Percentiles rank a stretch among this genome's conserved stretches.
Evolutionary conservation across 164 flowering plant species (phyloP).

Genomic region (Magnolia sinica): DNA sequence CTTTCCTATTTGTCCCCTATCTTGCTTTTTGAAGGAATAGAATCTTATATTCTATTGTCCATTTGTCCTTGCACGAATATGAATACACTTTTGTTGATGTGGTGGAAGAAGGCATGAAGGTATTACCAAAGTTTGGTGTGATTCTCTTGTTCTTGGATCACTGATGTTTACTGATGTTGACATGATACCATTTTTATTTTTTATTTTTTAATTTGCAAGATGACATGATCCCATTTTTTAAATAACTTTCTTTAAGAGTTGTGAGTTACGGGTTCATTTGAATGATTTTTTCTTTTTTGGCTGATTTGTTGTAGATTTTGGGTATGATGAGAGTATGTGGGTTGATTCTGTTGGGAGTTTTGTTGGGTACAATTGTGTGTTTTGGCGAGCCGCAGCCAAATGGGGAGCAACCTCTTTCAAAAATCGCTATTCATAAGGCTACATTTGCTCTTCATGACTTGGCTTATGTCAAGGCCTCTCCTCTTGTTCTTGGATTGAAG

Average conservation of each 20-base stretch:
- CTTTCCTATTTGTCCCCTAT: too few species aligned
- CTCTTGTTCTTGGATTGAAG: slow-evolving; percentile 58
- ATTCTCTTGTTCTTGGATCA: too few species aligned
- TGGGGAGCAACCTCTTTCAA: slow-evolving; percentile 64
- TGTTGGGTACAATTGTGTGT: slow-evolving; percentile 25
- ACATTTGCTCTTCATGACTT: slow-evolving; percentile 31
- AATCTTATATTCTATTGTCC: too few species aligned
- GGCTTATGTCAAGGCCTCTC: slow-evolving; percentile 64
- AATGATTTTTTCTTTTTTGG: not conserved
- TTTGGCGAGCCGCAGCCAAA: slow-evolving; percentile 29
- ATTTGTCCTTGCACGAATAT: too few species aligned
- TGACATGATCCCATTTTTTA: not conserved
- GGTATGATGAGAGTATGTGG: slow-evolving; percentile 19
- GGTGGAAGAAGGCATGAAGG: too few species aligned
- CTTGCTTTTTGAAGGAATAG: too few species aligned
- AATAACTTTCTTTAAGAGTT: not conserved
- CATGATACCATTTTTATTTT: not conserved
- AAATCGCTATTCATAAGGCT: slow-evolving; percentile 54
- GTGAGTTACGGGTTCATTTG: not conserved
- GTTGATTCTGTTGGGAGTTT: slow-evolving; percentile 21
- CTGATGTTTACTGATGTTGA: too few species aligned
- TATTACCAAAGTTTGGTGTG: too few species aligned
- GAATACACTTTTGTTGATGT: too few species aligned
- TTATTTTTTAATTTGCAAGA: too few species aligned
- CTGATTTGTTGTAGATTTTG: slow-evolving; percentile 16